phyloP scores from a whole-genome alignment of 495 filamentous ascomycete species.

The Evansstolkia leycettana region DNA sequence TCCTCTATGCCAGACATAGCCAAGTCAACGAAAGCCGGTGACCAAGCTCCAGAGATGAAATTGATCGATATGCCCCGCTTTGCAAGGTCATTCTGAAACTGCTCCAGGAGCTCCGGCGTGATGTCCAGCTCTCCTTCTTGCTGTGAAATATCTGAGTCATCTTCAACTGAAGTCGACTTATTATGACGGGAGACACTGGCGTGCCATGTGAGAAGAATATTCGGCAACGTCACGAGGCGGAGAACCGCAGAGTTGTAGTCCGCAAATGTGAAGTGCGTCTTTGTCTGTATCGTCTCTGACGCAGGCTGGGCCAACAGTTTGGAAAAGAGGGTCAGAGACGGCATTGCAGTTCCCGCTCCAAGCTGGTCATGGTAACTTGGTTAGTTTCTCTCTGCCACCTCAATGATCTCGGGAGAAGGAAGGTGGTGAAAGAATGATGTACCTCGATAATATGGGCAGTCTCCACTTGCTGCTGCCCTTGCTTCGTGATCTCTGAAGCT shows the following conservation, averaged over 20 bases:
- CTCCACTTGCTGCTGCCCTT: conserved; percentile 18
- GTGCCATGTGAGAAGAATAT: conserved; percentile 74
- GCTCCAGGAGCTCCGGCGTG: conserved; percentile 43
- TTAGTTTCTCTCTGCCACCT: neutral
- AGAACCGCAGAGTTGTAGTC: conserved; percentile 88
- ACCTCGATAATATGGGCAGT: conserved; percentile 65
- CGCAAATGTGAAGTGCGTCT: conserved; percentile 56
- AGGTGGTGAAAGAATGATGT: conserved; percentile 11
- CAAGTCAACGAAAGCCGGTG: conserved; percentile 49
- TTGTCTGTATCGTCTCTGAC: conserved; percentile 8
- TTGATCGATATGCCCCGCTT: conserved; percentile 45
- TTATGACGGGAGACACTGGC: conserved; percentile 11
- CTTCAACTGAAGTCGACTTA: conserved; percentile 1
- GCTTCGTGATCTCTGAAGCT: conserved; percentile 4
- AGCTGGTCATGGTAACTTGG: conserved; percentile 38
- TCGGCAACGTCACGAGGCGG: conserved; percentile 77
- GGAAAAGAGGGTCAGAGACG: conserved; percentile 65
- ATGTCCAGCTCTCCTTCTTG: conserved; percentile 63
- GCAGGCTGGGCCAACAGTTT: conserved; percentile 40
- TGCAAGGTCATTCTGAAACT: conserved; percentile 49
- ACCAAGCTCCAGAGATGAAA: conserved; percentile 81
- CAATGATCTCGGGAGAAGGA: no score
- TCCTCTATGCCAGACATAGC: conserved; percentile 19
- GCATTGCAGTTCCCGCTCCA: conserved; percentile 83
- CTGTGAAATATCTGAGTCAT: conserved; percentile 3